Percentiles rank a stretch among this genome's conserved stretches.
These are phyloP conservation scores for Backusella tuberculispora DNA, from an alignment of 192 early-diverging fungal genomes.

Conservation along the genomic window DNA sequence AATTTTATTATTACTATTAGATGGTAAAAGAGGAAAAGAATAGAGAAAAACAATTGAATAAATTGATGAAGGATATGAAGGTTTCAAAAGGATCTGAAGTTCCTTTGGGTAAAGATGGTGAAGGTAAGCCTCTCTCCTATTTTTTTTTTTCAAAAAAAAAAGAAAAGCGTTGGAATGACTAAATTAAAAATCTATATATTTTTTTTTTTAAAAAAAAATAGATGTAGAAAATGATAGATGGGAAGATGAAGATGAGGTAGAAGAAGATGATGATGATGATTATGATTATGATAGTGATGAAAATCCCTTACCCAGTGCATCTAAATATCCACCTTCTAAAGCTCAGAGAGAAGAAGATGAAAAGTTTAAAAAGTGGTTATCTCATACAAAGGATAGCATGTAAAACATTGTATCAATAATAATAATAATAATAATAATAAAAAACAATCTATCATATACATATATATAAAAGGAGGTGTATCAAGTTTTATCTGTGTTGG, in stretches of 20 bases:
- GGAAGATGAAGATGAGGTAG: constrained; percentile 47
- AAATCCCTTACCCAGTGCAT: constrained; percentile 30
- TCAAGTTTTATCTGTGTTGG: no score
- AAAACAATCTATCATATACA: no score
- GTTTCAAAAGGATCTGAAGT: constrained; percentile 59
- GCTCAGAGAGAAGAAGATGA: constrained; percentile 30
- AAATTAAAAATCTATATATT: constrained; percentile 7
- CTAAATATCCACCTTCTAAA: constrained; percentile 36
- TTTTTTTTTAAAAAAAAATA: background rate
- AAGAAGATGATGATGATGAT: constrained; percentile 46
- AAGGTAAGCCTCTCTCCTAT: constrained; percentile 16
- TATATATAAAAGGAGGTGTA: no score
- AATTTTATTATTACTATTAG: constrained; percentile 20
- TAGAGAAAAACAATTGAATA: constrained; percentile 62
- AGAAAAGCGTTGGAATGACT: constrained; percentile 12
- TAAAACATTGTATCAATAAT: background rate
- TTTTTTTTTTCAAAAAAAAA: background rate
- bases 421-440: no score
- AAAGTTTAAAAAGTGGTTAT: constrained; percentile 42
- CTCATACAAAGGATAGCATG: constrained; percentile 29
- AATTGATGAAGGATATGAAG: constrained; percentile 89
- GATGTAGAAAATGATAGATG: constrained; percentile 38
- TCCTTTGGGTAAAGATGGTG: constrained; percentile 32
- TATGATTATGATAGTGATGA: constrained; percentile 30
- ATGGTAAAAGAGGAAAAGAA: constrained; percentile 71